Base-by-base conservation (phyloP, 2,329 filamentous ascomycete species). In the Endoconidiophora polonica region DNA sequence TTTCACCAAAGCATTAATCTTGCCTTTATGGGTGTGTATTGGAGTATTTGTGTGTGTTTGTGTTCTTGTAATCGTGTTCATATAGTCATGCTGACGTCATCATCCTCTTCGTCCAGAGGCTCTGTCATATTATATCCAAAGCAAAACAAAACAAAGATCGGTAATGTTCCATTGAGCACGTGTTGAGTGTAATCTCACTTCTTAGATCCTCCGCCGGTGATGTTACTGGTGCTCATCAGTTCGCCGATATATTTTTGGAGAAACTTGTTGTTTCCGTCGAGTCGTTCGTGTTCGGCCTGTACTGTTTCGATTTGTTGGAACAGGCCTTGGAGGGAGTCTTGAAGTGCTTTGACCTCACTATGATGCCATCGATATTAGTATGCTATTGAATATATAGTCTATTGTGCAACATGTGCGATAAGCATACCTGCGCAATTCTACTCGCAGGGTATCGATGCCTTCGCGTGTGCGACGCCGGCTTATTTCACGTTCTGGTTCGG, bases 211-310 rank as follows among this genome's bases (percentile, higher is more conserved):
- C 64, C 68, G 1, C 78, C 72, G 1, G 79, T 83, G 57, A 83
- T 82, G 61, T 83, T 83, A 62, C 76, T 80, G n/a, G 79, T 83
- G 57, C 86, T 85, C 77, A 94, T 96, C 50, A 96, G 73, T 61
- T 94, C 90, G 56, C 90, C 90, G 59, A 96, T 96, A 63, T 96
- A 96, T 64, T 94, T 94, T 65, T 96, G 90, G 44, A 98, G 68
- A 61, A 96, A 95, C 60, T 87, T 90, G 72, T 98, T 98, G 64
- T 95, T 88, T 64, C 76, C 91, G 65, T 96, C 88, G 49, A 98
- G 78, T 66, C 94, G 95, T 67, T 95, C 86, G 62, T 98, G 88
- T 62, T 96, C 90, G 58, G 84, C 82, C 64, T 87, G 86, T 56
- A 96, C 88, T 26, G 86, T 85, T 61, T 98, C 91, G 62, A 96